Evolutionary conservation across 495 filamentous ascomycete species (phyloP), one percentile per base, ranked within the genome.

Genomic region (Parathielavia appendiculata): DNA sequence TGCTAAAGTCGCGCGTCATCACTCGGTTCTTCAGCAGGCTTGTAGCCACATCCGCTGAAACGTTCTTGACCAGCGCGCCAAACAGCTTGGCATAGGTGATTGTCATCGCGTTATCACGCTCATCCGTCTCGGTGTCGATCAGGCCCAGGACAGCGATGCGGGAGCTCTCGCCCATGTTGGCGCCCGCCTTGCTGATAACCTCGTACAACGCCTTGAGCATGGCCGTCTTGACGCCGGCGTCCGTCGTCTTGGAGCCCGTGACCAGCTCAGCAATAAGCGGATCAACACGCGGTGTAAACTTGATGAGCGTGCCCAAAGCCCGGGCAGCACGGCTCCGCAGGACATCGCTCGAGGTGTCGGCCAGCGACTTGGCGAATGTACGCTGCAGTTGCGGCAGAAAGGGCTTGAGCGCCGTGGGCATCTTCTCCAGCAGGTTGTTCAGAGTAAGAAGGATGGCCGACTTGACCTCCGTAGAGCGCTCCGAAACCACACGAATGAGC

Each of bases 171-270:
- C 89, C 90, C 93, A 97, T 98, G 69, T 92, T 97, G 20, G 75
- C 75, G 30, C 95, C 93, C 11, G 91, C 91, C 73, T 96, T 97
- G 73, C 90, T 91, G 51, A 97, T 84, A 23, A 97, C 93, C 67
- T 97, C 93, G 66, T 91, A 96, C 43, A 98, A 75, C 6, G 95
- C 93, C 77, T 95, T 96, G 60, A 97, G 81, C 93, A 98, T 98
- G 16, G 93, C 93, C 68, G 89, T 93, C 73, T 83, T 89, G 56
- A 98, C 93, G 47, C 93, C 95, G 16, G 81, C 55, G 70, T 98
- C 95, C 4, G 84, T 73, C 0, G 95, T 96, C 76, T 91, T 96
- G 2, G 91, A 91, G 12, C 93, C 93, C 26, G 93, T 85, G 26
- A 97, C 91, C 51, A 98, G 81, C 70, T 98, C 93, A 62, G 81